Evolutionary conservation across 257 asterid genomes (phyloP).

Genomic region (Solanum infundibuliforme): DNA sequence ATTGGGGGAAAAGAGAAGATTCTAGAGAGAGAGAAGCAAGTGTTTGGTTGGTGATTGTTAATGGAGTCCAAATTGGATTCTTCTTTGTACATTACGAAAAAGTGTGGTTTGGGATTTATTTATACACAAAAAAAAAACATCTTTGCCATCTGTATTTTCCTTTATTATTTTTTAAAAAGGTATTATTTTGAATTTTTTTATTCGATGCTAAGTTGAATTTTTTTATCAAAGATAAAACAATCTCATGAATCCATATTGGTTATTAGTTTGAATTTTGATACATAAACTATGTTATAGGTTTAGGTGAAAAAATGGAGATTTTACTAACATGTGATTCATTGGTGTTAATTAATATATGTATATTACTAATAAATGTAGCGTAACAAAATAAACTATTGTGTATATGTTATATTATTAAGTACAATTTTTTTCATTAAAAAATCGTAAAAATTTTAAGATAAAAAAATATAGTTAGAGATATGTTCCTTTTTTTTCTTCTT

Average conservation of each 20-base stretch:
- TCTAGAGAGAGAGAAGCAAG: background rate
- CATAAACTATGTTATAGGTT: background rate
- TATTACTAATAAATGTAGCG: too few relatives aligned
- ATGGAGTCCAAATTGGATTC: background rate
- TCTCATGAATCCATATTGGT: background rate
- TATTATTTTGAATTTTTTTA: too few relatives aligned
- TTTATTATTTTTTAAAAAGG: background rate
- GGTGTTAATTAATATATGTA: background rate
- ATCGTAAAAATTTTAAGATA: background rate
- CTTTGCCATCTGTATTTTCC: background rate
- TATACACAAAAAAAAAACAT: background rate
- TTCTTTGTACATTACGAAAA: background rate
- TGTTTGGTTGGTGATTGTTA: background rate
- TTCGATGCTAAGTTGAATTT: background rate
- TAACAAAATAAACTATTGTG: too few relatives aligned
- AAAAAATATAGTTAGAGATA: too few relatives aligned
- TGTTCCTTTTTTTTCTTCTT: background rate
- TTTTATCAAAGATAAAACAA: too few relatives aligned
- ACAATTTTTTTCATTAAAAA: too few relatives aligned
- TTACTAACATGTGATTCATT: background rate
- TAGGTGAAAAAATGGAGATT: background rate
- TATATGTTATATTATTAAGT: background rate
- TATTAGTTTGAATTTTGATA: too few relatives aligned
- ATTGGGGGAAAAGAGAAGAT: background rate
- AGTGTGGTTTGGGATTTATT: background rate